These are phyloP conservation scores for Leishmania guyanensis DNA, from an alignment of 208 protist genomes.

Conservation along the genomic window DNA sequence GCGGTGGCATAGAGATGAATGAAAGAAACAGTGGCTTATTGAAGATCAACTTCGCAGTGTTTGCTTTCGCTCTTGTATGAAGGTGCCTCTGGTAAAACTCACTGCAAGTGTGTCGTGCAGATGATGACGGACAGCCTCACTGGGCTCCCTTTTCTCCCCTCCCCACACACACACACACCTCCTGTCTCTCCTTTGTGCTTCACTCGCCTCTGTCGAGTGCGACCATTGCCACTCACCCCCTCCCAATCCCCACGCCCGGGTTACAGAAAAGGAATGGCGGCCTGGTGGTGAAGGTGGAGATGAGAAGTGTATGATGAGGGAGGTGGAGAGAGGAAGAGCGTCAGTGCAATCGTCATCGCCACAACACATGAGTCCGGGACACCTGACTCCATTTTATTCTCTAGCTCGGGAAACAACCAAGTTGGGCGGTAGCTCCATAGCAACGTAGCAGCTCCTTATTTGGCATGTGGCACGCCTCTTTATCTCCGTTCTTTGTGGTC, in stretches of 20 bases:
- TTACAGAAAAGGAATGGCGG: background rate
- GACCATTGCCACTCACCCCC: background rate
- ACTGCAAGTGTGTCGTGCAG: conserved; percentile 6
- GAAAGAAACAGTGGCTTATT: background rate
- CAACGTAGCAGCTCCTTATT: background rate
- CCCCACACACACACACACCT: background rate
- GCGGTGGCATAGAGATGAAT: background rate
- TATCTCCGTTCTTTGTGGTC: background rate
- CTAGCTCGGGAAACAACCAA: conserved; percentile 5
- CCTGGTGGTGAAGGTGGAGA: background rate
- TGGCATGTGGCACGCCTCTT: background rate
- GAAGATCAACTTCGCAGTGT: background rate
- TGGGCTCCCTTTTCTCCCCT: background rate
- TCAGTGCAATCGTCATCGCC: background rate
- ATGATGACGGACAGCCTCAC: background rate
- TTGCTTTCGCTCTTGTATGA: conserved; percentile 24
- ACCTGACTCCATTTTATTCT: conserved; percentile 8
- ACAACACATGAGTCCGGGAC: conserved; percentile 15
- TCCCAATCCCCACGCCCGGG: background rate
- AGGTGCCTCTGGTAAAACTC: conserved; percentile 25
- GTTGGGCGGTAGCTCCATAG: background rate
- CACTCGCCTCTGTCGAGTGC: background rate
- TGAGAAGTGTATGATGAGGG: background rate
- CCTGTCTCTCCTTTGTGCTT: background rate
- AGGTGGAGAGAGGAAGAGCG: background rate